Percentiles rank a stretch among this genome's conserved stretches.
Conservation (phyloP, 495 filamentous ascomycete species). For the Penicillium malachiteum region DNA sequence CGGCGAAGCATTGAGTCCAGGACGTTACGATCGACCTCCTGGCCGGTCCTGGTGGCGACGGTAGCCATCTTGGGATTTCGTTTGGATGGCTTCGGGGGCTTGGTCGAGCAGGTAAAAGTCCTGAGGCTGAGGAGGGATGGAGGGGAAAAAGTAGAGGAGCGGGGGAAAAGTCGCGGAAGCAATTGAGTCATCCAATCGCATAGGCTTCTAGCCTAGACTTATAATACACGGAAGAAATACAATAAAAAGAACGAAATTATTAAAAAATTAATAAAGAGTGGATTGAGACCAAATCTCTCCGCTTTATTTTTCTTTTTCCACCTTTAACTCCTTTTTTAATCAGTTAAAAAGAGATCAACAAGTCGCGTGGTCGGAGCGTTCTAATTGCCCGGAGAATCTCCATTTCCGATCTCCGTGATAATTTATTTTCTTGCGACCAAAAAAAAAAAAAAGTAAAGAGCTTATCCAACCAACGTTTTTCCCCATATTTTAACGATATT, state of each 20-base stretch:
- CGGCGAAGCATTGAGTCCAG: constrained; percentile 84
- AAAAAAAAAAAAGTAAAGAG: constrained; percentile 6
- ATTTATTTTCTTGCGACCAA: constrained; percentile 26
- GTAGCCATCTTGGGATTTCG: constrained; percentile 56
- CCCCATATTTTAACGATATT: neutral
- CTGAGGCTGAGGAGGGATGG: constrained; percentile 28
- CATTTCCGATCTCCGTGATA: constrained; percentile 19
- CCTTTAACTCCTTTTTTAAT: constrained; percentile 9
- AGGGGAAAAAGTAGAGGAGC: constrained; percentile 41
- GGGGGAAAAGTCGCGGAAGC: constrained; percentile 36
- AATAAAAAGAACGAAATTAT: constrained; percentile 7
- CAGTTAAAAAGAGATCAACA: constrained; percentile 11
- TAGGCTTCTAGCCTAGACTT: constrained; percentile 19
- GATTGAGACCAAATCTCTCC: constrained; percentile 4
- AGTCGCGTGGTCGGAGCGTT: constrained; percentile 9
- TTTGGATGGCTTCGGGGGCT: constrained; percentile 28
- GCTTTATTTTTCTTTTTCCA: constrained; percentile 1
- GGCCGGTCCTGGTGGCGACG: constrained; percentile 76
- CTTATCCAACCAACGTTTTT: neutral
- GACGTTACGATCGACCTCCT: constrained; percentile 75
- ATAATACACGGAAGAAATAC: constrained; percentile 13
- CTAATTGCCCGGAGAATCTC: constrained; percentile 16
- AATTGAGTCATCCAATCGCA: constrained; percentile 49
- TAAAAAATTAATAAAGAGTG: constrained; percentile 5
- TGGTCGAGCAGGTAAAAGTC: constrained; percentile 25